phyloP scores from a whole-genome alignment of 805 yeast species.

The Teunomyces kruisii region DNA sequence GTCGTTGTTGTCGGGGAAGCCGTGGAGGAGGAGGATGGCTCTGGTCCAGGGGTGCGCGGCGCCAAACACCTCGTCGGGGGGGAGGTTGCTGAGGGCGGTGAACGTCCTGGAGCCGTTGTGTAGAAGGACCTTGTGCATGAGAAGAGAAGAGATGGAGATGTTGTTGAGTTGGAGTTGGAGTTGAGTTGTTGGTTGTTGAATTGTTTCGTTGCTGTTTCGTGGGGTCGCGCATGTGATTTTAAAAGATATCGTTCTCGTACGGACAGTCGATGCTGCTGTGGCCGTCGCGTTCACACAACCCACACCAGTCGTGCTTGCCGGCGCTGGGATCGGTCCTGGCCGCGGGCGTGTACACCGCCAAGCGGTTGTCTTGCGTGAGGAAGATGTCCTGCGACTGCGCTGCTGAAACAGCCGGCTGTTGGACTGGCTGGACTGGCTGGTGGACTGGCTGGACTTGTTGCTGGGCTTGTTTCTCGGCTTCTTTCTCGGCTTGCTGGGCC shows the following conservation, averaged over 20 bases:
- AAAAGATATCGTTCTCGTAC: slow-evolving; percentile 62
- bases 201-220: too few species aligned
- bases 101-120: slow-evolving; percentile 17
- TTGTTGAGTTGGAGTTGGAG: too few species aligned
- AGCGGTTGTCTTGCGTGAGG: slow-evolving; percentile 7
- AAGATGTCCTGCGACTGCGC: neutral
- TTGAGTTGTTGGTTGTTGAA: too few species aligned
- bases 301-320: slow-evolving; percentile 86
- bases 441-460: too few species aligned
- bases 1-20: slow-evolving; percentile 38
- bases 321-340: slow-evolving; percentile 60
- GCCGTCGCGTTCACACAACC: slow-evolving; percentile 86
- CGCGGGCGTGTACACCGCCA: slow-evolving; percentile 53
- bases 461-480: too few species aligned
- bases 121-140: slow-evolving; percentile 3
- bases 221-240: too few species aligned
- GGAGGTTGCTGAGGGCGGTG: slow-evolving; percentile 19
- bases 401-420: too few species aligned
- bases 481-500: too few species aligned
- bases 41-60: slow-evolving; percentile 7
- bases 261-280: slow-evolving; percentile 90
- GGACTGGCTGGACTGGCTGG: too few species aligned
- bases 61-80: slow-evolving; percentile 15
- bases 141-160: neutral
- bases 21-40: slow-evolving; percentile 11